Conservation (phyloP, 2,329 filamentous ascomycete species). For the Scedosporium apiospermum region DNA sequence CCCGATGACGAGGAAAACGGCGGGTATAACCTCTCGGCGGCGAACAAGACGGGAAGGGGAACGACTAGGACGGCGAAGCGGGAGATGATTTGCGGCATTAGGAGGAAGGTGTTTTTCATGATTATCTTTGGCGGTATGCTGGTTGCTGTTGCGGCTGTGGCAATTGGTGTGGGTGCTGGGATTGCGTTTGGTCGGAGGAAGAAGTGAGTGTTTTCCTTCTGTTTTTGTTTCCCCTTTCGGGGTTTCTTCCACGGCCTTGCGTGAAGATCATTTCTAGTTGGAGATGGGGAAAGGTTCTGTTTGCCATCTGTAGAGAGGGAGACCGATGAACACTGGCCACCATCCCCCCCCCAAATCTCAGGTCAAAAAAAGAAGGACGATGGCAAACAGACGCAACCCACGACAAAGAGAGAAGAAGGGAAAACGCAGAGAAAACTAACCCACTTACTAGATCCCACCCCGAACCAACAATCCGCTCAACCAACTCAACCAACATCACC, state of each 20-base stretch:
- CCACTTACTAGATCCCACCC: neutral
- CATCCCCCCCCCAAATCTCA: no score
- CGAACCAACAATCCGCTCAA: neutral
- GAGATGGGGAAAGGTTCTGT: no score
- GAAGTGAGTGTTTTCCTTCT: neutral
- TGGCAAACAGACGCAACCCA: no score
- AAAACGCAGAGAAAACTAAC: no score
- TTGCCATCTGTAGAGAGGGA: no score
- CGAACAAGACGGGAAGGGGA: neutral
- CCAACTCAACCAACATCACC: slow-evolving; percentile 8
- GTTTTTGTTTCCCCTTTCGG: neutral
- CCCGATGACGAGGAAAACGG: neutral
- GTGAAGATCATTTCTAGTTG: neutral
- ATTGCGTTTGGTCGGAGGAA: slow-evolving; percentile 10
- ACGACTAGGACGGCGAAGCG: neutral
- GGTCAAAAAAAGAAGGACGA: no score
- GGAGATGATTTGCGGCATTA: slow-evolving; percentile 14
- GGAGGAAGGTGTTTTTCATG: slow-evolving; percentile 13
- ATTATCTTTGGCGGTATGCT: slow-evolving; percentile 11
- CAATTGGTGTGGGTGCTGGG: slow-evolving; percentile 14
- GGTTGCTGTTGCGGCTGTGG: slow-evolving; percentile 13
- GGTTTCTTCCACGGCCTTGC: neutral
- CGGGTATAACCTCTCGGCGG: neutral
- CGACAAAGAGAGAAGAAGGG: no score
- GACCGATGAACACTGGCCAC: no score